Conservation (phyloP, 2,329 filamentous ascomycete genomes). For the Ophiobolus disseminans region DNA sequence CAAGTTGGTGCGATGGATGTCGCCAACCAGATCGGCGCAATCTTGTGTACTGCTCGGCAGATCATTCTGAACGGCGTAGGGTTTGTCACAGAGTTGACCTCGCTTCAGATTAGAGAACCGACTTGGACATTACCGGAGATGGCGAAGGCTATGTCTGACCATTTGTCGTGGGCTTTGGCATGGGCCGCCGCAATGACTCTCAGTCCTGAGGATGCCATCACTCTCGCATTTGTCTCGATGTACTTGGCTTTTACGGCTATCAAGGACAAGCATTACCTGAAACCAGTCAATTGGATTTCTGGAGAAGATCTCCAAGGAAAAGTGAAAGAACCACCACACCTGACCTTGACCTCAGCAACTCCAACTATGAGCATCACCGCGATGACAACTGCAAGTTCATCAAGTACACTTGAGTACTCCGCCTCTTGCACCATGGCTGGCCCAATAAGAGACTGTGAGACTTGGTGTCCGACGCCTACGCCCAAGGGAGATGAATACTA, state of each 20-base stretch:
- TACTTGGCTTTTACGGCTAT: constrained; percentile 1
- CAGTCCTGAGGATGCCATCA: background rate
- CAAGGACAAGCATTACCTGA: background rate
- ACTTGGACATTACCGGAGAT: constrained; percentile 2
- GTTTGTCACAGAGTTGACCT: background rate
- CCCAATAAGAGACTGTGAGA: constrained; percentile 5
- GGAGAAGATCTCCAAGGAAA: constrained; percentile 2
- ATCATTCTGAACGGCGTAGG: background rate
- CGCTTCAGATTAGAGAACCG: background rate
- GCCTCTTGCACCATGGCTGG: constrained; percentile 7
- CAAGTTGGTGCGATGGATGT: no score
- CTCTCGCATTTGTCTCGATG: background rate
- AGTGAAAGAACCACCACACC: background rate
- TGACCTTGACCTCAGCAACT: background rate
- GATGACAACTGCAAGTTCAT: background rate
- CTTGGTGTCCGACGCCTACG: constrained; percentile 6
- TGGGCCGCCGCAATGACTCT: background rate
- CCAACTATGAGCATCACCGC: background rate
- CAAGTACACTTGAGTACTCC: background rate
- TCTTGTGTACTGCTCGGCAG: constrained; percentile 1
- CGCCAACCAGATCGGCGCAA: background rate
- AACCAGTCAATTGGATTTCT: constrained; percentile 3
- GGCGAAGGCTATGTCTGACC: background rate
- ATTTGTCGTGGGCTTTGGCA: background rate
- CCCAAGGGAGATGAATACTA: background rate